phyloP scores from a whole-genome alignment of 768 basidiomycete species.

The Jaapia argillacea region DNA sequence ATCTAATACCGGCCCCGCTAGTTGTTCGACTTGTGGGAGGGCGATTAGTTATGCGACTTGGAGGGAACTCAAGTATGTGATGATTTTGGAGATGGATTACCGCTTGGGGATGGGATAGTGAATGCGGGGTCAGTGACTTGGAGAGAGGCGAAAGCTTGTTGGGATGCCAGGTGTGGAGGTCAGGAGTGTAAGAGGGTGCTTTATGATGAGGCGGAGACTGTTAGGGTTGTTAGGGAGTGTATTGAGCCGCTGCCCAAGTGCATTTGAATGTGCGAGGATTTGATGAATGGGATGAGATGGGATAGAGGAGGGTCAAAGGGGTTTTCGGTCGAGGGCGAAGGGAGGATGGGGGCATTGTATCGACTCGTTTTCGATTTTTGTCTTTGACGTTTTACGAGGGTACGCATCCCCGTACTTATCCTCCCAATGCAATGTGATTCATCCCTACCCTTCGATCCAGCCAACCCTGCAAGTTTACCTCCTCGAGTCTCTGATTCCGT shows the following conservation, averaged over 20 bases:
- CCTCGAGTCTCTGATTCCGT: no score
- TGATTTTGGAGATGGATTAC: constrained; percentile 49
- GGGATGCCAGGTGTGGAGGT: constrained; percentile 44
- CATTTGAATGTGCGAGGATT: constrained; percentile 22
- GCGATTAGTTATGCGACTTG: constrained; percentile 50
- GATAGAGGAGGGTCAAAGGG: no score
- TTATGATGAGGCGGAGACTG: constrained; percentile 45
- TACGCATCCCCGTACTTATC: no score
- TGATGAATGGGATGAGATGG: no score
- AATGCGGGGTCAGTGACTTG: constrained; percentile 39
- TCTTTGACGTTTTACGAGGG: no score
- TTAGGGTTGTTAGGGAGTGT: constrained; percentile 44
- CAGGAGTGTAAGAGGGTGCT: constrained; percentile 34
- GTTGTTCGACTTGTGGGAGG: constrained; percentile 42
- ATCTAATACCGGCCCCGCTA: constrained; percentile 31
- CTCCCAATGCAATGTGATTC: no score
- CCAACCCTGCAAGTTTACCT: no score
- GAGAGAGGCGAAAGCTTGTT: constrained; percentile 51
- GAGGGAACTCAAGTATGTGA: constrained; percentile 52
- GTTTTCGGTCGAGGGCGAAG: no score
- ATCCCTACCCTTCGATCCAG: no score
- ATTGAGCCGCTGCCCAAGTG: constrained; percentile 37
- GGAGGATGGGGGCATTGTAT: no score
- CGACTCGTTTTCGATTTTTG: no score
- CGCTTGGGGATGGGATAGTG: constrained; percentile 48